A percentile compares a stretch with the other conserved stretches of the same genome.
These are phyloP conservation scores for Monascus ruber DNA, from an alignment of 2,329 filamentous ascomycete genomes.

Conservation along the genomic window DNA sequence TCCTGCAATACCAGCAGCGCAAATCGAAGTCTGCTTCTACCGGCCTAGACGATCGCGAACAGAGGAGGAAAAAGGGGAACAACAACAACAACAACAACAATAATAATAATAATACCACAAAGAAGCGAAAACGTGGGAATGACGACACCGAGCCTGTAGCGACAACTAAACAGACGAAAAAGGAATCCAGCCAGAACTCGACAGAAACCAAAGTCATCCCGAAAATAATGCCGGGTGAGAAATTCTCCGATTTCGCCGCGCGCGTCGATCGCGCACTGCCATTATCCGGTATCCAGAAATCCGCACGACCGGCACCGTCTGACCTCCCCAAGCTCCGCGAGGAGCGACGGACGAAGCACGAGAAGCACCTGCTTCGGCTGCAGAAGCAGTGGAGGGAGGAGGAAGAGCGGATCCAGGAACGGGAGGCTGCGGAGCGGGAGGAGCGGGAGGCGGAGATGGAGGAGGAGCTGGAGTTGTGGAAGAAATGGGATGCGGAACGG, in stretches of 20 bases:
- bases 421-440: slow-evolving; percentile 66
- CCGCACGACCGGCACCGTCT: slow-evolving; percentile 17
- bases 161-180: slow-evolving; percentile 3
- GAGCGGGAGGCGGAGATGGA: slow-evolving; percentile 51
- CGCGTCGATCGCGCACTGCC: slow-evolving; percentile 80
- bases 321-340: slow-evolving; percentile 30
- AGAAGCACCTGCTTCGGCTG: slow-evolving; percentile 59
- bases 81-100: slow-evolving; percentile 49
- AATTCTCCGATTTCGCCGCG: slow-evolving; percentile 65
- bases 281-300: slow-evolving; percentile 57
- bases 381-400: slow-evolving; percentile 48
- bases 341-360: slow-evolving; percentile 65
- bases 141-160: slow-evolving; percentile 10
- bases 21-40: too few relatives aligned
- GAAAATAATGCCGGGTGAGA: slow-evolving; percentile 73
- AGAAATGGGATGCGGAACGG: slow-evolving; percentile 48
- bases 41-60: too few relatives aligned
- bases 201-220: slow-evolving; percentile 29
- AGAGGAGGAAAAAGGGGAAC: slow-evolving; percentile 31
- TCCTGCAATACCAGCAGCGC: slow-evolving; percentile 58
- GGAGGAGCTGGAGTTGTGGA: slow-evolving; percentile 54
- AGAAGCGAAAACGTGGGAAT: slow-evolving; percentile 36
- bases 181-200: slow-evolving; percentile 17
- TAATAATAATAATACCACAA: slow-evolving; percentile 27
- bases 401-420: slow-evolving; percentile 49